Conservation (phyloP, 2,329 filamentous ascomycete genomes). For the Venturia aucupariae region DNA sequence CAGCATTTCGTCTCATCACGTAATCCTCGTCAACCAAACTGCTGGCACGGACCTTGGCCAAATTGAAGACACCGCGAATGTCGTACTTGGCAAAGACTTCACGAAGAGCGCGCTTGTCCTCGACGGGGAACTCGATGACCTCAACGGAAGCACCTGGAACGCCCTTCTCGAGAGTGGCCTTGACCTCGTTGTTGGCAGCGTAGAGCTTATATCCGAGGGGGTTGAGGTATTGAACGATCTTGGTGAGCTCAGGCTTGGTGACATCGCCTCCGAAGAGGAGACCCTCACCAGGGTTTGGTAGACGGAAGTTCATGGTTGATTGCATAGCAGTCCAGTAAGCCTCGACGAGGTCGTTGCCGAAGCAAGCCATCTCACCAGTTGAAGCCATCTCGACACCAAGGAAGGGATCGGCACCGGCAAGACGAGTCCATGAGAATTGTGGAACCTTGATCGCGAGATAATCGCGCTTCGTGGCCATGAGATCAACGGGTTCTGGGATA, state of each 20-base stretch:
- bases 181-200: constrained; percentile 72
- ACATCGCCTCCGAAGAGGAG: constrained; percentile 86
- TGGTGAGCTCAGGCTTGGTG: constrained; percentile 58
- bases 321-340: constrained; percentile 97
- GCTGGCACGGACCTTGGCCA: constrained; percentile 75
- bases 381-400: constrained; percentile 95
- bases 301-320: constrained; percentile 98
- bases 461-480: constrained; percentile 82
- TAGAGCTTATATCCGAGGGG: constrained; percentile 93
- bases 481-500: constrained; percentile 74
- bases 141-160: constrained; percentile 53
- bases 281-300: constrained; percentile 89
- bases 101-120: constrained; percentile 88
- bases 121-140: constrained; percentile 92
- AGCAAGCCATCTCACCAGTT: constrained; percentile 97
- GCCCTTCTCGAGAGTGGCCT: constrained; percentile 65
- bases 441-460: constrained; percentile 97
- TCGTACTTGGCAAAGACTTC: constrained; percentile 97
- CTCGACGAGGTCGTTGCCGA: constrained; percentile 90
- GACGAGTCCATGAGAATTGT: constrained; percentile 97
- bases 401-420: constrained; percentile 94
- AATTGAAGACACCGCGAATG: constrained; percentile 91
- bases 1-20: constrained; percentile 95
- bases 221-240: constrained; percentile 76
- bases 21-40: constrained; percentile 89